Evolutionary conservation across 169 alveolate species (phyloP), one percentile per base, ranked within the genome.

Genomic region (Plasmodium billcollinsi): DNA sequence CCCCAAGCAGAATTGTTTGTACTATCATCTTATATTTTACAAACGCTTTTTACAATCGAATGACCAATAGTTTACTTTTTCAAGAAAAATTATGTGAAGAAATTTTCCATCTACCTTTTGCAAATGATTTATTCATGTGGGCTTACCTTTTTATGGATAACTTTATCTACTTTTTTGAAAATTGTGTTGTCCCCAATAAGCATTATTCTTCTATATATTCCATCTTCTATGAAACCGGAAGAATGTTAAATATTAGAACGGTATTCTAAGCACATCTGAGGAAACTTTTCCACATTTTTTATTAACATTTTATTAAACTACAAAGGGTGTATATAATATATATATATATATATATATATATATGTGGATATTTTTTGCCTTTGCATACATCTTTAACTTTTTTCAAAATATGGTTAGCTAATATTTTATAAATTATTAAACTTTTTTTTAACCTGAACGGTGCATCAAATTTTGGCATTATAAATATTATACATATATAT

Each of bases 91-190:
- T 78, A 39, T 78, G 89, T 6, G 78, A 78, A 58, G 89, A 78
- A 15, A 70, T 78, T 24, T 78, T 78, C 45, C 78, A 66, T 26
- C 15, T 78, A 9, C 89, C 89, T 47, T 78, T 78, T 65, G 89
- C 80, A 15, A 78, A 78, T 58, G 89, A 78, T 24, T 5, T 78
- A 69, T 78, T 78, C 58, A 78, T 78, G 89, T 78, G 89, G 89
- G 65, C 89, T 7, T 78, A 78, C 29, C 89, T 78, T 45, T 58
- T 78, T 56, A 45, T 78, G 29, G 74, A 78, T 59, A 78, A 78
- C 18, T 78, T 78, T 66, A 78, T 78, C 67, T 78, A 78, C 54
- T 78, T 78, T 58, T 78, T 78, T 70, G 89, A 78, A 9, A 67
- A 78, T 43, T 78, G 89, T 12, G 69, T 43, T 20, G 12, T 78